Conservation (phyloP, 805 yeast genomes). For the Yarrowia deformans region DNA sequence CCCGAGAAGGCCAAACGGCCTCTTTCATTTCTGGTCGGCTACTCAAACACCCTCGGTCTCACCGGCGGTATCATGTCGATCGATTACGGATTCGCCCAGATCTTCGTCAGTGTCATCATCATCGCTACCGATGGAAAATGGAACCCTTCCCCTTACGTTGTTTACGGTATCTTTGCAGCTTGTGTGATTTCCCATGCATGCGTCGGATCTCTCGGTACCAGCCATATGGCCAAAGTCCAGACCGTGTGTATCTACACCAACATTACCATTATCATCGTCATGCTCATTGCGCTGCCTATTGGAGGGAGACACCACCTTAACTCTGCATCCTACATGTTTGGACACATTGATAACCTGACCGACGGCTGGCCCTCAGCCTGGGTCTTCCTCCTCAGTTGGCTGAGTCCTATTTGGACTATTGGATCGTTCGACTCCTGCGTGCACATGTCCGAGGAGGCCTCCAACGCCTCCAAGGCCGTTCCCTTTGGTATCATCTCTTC, state of each 20-base stretch:
- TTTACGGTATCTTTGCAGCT: conserved; percentile 72
- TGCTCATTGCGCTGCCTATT: conserved; percentile 47
- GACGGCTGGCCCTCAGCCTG: conserved; percentile 68
- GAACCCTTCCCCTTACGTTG: conserved; percentile 59
- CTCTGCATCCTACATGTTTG: conserved; percentile 63
- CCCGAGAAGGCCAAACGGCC: conserved; percentile 61
- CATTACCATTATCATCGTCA: conserved; percentile 59
- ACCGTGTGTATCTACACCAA: conserved; percentile 64
- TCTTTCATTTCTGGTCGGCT: conserved; percentile 68
- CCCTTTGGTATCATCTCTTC: conserved; percentile 71
- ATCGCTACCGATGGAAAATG: conserved; percentile 63
- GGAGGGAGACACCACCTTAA: conserved; percentile 52
- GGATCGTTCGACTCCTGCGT: conserved; percentile 71
- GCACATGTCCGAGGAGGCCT: conserved; percentile 68
- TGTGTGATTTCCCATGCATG: conserved; percentile 61
- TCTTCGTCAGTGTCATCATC: conserved; percentile 52
- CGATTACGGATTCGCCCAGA: conserved; percentile 73
- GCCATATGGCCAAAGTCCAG: conserved; percentile 64
- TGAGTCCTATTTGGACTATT: conserved; percentile 78
- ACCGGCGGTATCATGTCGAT: conserved; percentile 72
- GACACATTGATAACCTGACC: conserved; percentile 56
- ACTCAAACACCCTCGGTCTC: conserved; percentile 70
- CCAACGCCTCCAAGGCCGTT: conserved; percentile 65
- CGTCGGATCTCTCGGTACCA: conserved; percentile 64
- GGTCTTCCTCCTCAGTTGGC: conserved; percentile 61